These are phyloP conservation scores for Aspergillus felis DNA, from an alignment of 2,329 filamentous ascomycete genomes.

Conservation along the genomic window DNA sequence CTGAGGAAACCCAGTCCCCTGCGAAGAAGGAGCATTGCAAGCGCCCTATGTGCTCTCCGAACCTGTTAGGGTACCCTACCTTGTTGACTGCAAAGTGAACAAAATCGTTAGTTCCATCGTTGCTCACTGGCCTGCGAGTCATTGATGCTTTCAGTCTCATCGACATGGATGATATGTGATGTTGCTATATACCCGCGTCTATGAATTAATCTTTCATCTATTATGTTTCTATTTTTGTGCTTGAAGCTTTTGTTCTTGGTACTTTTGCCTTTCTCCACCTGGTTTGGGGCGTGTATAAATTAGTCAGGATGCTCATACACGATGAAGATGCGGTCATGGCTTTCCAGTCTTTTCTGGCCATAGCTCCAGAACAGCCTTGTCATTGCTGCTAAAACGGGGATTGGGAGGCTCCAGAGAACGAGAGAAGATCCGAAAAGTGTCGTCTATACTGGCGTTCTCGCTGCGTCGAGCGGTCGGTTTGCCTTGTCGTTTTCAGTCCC, in stretches of 20 bases:
- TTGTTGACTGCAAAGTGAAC: neutral
- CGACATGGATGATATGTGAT: conserved; percentile 9
- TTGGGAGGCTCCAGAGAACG: neutral
- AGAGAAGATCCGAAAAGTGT: neutral
- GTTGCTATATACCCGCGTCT: conserved; percentile 20
- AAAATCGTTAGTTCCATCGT: neutral
- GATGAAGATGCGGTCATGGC: neutral
- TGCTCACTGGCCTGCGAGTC: neutral
- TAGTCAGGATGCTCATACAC: neutral
- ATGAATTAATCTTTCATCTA: conserved; percentile 2
- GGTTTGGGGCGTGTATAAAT: neutral
- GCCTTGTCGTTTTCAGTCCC: neutral
- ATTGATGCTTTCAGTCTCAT: conserved; percentile 1
- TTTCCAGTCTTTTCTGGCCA: neutral
- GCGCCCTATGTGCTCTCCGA: neutral
- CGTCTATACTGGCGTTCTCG: neutral
- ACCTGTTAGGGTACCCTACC: neutral
- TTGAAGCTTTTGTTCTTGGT: neutral
- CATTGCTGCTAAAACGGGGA: neutral
- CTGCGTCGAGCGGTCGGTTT: neutral
- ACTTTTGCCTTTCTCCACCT: conserved; percentile 11
- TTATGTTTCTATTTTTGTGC: conserved; percentile 7
- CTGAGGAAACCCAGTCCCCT: neutral
- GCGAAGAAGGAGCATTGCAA: neutral
- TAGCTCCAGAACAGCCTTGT: neutral